A percentile compares a stretch with the other conserved stretches of the same genome.
phyloP scores from a whole-genome alignment of 768 basidiomycete species.

The Rhizopogon salebrosus region DNA sequence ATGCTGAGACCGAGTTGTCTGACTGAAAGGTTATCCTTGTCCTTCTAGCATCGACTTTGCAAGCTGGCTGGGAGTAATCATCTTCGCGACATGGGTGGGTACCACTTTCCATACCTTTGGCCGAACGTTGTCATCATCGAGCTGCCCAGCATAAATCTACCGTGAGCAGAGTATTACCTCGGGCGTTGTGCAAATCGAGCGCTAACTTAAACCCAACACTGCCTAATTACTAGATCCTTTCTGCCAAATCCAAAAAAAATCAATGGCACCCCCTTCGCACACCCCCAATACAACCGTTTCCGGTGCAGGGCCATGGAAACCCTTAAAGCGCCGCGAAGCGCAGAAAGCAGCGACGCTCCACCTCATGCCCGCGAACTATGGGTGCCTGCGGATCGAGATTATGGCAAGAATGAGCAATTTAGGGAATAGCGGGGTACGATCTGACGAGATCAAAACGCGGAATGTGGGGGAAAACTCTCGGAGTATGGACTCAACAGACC shows the following conservation, averaged over 20 bases:
- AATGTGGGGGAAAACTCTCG: neutral
- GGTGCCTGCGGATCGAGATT: constrained; percentile 4
- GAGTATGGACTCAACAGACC: neutral
- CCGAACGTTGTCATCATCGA: neutral
- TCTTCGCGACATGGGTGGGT: neutral
- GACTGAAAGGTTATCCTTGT: neutral
- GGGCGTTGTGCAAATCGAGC: neutral
- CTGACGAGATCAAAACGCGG: constrained; percentile 1
- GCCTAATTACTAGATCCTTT: neutral
- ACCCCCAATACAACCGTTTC: neutral
- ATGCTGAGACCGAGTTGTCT: neutral
- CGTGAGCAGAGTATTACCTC: neutral
- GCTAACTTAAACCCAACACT: neutral
- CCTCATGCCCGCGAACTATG: neutral
- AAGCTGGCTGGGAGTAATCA: neutral
- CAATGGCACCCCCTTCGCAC: neutral
- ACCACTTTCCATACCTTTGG: neutral
- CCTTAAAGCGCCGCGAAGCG: neutral
- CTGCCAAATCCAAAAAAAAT: neutral
- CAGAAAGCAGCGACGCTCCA: constrained; percentile 1
- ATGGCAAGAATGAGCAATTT: neutral
- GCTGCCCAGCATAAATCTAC: neutral
- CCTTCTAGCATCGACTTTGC: neutral
- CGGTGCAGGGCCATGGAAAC: neutral
- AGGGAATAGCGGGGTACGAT: constrained; percentile 3